Base-by-base conservation (phyloP, 345 rosid genomes). In the Murraya paniculata region DNA sequence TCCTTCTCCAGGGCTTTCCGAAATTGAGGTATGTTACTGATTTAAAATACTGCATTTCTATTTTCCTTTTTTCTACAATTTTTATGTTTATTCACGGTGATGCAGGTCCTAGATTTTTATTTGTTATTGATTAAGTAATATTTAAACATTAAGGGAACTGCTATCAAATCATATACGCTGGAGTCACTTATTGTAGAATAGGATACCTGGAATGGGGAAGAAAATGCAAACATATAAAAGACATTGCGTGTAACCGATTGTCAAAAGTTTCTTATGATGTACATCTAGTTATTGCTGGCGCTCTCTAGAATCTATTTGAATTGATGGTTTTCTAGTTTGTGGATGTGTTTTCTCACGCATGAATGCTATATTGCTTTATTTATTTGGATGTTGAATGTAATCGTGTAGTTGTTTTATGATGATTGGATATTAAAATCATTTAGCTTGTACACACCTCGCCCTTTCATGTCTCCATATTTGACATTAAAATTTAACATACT, bases 1-100 rank as follows among this genome's bases (percentile, higher is more conserved):
- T 68, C 84, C 98, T 28, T 82, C 93, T 5, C 88, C 97, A 64
- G 92, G 91, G 84, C 82, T 93, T 69, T 87, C 98, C 71, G 86
- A 90, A 76, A 90, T 92, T 62, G 89, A 94, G 97, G 99, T 97
- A 87, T 76, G 60, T 9, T 2, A 22, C 61, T 75, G 22, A 39
- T 22, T 75, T 56, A n/a, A 64, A 16, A 48, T 48, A 28, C 69
- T 27, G 25, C 6, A 5, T 21, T n/a, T 58, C 5, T 39, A 11
- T 74, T 57, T 30, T 9, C 9, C 2, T n/a, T 72, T 72, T 57
- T 25, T 19, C 38, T 13, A 33, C 35, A n/a, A 24, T 58, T 35
- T 21, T 18, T 16, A 58, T 36, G 31, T 14, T 35, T 73, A 14
- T 9, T 58, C n/a, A 39, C 1, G 18, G 27, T 9, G 8, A 41